Base-by-base conservation (phyloP, 768 basidiomycete species). In the Tricholoma saponaceum region DNA sequence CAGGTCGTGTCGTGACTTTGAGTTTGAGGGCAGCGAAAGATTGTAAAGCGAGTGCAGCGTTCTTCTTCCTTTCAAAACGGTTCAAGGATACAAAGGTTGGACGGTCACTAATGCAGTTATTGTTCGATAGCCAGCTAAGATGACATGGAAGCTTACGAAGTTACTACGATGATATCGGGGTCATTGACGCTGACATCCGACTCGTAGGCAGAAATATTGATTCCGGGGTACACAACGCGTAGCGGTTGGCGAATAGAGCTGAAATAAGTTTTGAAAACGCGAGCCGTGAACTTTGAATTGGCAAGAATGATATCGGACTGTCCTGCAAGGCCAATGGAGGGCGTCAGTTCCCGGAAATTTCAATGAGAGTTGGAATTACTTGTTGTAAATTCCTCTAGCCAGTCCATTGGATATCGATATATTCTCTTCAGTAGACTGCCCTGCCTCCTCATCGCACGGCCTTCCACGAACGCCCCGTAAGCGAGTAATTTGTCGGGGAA, bases 41-140 rank as follows among this genome's bases (percentile, higher is more conserved):
- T 43, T 85, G 73, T 5, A 98, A 76, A 0, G 95, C 97, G 2
- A 99, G 78, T 1, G 82, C 82, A 0, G 80, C 80, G 63, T 98
- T 96, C 74, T 99, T 99, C 78, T 98, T 98, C 65, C 80, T 83
- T 72, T 99, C 97, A 67, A 96, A 98, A 2, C 96, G 89, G 69
- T 99, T 98, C 33, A 98, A 75, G 4, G 95, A 92, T 0, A 98
- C 66, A 3, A 98, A 71, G 0, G 92, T 94, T 0, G 89, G 91
- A 3, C 79, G 78, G 32, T 81, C 70, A 43, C 86, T 87, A n/a
- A 9, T 56, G 25, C 20, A 57, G 22, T 3, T 18, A 8, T 61
- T 16, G 47, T 43, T 43, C 26, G 8, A 41, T 22, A 7, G 13
- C 35, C 10, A 9, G 47, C 23, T 5, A n/a, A 23, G 0, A 23